These are phyloP conservation scores for Cyclospora cayetanensis DNA, from an alignment of 169 alveolate genomes.

Conservation along the genomic window DNA sequence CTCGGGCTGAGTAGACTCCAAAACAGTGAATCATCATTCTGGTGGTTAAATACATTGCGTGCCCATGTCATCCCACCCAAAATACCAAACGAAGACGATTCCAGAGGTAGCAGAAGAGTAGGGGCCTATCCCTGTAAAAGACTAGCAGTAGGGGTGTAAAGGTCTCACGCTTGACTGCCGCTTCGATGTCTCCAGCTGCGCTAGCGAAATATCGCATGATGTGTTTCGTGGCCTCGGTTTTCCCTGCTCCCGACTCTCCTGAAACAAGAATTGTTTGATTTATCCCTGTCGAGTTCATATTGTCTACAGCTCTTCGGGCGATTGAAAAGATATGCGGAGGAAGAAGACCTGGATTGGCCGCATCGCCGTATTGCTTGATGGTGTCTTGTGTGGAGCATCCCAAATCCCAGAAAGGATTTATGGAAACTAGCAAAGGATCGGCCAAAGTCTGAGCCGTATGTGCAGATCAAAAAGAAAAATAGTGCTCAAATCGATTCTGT, in stretches of 20 bases:
- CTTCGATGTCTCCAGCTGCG: neutral
- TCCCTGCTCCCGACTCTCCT: constrained; percentile 99
- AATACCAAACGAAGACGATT: too few relatives aligned
- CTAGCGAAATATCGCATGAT: constrained; percentile 66
- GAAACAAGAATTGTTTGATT: constrained; percentile 95
- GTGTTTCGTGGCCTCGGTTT: constrained; percentile 95
- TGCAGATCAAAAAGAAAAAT: neutral
- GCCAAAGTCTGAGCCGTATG: constrained; percentile 85
- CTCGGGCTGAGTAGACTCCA: constrained; percentile 79
- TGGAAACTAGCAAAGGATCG: constrained; percentile 89
- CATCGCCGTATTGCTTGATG: constrained; percentile 82
- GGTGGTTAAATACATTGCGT: too few relatives aligned
- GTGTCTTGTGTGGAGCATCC: constrained; percentile 84
- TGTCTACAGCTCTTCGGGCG: constrained; percentile 77
- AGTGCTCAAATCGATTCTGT: too few relatives aligned
- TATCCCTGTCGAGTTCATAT: constrained; percentile 68
- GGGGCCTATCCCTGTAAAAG: neutral
- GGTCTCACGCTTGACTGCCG: neutral
- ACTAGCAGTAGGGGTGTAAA: neutral
- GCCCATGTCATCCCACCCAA: too few relatives aligned
- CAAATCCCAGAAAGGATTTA: constrained; percentile 88
- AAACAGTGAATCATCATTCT: too few relatives aligned
- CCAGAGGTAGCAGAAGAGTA: neutral
- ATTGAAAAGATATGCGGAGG: constrained; percentile 90
- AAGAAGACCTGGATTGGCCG: constrained; percentile 76